Evolutionary conservation across 1,284 basidiomycete species (phyloP).

Genomic region (Microstroma glucosiphilum): DNA sequence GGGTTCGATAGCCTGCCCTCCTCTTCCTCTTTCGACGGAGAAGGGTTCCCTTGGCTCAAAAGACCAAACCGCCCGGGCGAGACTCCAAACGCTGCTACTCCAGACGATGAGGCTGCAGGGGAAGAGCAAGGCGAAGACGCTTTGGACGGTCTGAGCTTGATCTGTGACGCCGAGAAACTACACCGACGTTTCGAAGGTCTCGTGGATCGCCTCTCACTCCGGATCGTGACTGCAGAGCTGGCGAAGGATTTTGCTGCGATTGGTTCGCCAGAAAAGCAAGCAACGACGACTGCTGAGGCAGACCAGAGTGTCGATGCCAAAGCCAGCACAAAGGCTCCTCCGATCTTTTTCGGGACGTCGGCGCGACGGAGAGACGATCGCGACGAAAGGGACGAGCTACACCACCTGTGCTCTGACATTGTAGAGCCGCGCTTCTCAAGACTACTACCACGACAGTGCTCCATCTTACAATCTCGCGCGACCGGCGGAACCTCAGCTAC

Average conservation of each 20-base stretch:
- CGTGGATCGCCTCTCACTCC: slow-evolving; percentile 11
- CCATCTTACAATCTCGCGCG: slow-evolving; percentile 21
- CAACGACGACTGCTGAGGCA: background rate
- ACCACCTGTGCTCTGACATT: slow-evolving; percentile 40
- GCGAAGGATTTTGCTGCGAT: background rate
- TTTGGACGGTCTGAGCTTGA: background rate
- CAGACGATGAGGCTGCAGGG: background rate
- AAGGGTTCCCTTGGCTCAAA: slow-evolving; percentile 11
- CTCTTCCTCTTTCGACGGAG: background rate
- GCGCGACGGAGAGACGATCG: background rate
- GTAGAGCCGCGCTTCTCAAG: slow-evolving; percentile 33
- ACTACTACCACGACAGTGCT: slow-evolving; percentile 32
- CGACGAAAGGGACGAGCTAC: slow-evolving; percentile 43
- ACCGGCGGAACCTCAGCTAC: slow-evolving; percentile 3
- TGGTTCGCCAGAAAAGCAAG: background rate
- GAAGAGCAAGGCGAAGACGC: background rate
- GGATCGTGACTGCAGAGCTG: slow-evolving; percentile 5
- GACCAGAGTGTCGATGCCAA: background rate
- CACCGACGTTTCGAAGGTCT: slow-evolving; percentile 11
- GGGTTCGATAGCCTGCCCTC: background rate
- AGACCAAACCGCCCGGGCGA: background rate
- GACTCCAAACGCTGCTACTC: background rate
- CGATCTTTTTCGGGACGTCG: slow-evolving; percentile 9
- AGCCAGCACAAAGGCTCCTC: background rate
- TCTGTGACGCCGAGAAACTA: slow-evolving; percentile 7